Base-by-base conservation (phyloP, 2,329 filamentous ascomycete species). In the Ploettnerulaceae sp. region DNA sequence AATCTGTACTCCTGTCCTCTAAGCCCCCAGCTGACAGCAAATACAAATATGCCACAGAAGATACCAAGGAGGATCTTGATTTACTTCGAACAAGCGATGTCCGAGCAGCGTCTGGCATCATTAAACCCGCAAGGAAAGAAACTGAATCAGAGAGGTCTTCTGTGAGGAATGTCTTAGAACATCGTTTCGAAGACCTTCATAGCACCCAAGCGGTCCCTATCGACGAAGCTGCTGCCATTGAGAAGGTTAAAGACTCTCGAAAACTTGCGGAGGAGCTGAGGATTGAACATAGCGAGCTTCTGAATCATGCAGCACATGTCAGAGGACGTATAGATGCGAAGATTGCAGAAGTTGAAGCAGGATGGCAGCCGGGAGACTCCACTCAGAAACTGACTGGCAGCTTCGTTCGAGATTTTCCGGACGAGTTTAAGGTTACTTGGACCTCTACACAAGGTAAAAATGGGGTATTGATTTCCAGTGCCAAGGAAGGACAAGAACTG, bases 331-430 rank as follows among this genome's bases (percentile, higher is more conserved):
- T 55, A 24, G 33, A 54, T 37, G 41, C 48, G 8, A 54, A 51
- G 25, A 40, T 53, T 25, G 46, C 37, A 17, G 48, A 58, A 17
- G 41, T 57, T 28, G 47, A 52, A 17, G 48, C 44, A 14, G 35
- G 29, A 7, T 44, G 34, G 29, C 11, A 26, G 22, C 18, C 20
- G 12, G n/a, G 12, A 5, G 18, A 24, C 14, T 44, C 35, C 11
- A 5, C 34, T 3, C 47, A 53, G 18, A 57, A 49, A 7, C 47
- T 76, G 38, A 74, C 71, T 7, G 74, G 74, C 3, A 74, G 71
- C 51, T 76, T 70, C 50, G 61, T 63, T 7, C 69, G 68, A 24
- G 75, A 77, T 56, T 77, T 77, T 48, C 72, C 74, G 0, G 73
- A 77, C 48, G 73, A 77, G 3, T 76, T 74, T 45, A 55, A 66